These are phyloP conservation scores for Gnomoniopsis smithogilvyi DNA, from an alignment of 2,329 filamentous ascomycete species.

Conservation along the genomic window DNA sequence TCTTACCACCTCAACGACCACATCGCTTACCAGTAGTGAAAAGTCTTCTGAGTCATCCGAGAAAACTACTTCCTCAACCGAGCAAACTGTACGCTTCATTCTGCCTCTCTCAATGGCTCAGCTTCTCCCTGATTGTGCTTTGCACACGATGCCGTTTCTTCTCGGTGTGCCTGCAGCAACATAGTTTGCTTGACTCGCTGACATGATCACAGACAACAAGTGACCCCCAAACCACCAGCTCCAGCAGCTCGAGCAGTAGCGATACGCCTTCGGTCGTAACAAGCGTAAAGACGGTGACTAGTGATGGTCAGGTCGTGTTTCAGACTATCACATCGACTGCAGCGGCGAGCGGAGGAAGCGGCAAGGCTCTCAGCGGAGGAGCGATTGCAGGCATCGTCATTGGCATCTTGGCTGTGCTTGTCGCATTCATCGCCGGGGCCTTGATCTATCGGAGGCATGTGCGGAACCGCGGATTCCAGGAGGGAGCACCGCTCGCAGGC, in stretches of 20 bases:
- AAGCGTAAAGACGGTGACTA: constrained; percentile 51
- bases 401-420: constrained; percentile 36
- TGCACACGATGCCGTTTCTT: background rate
- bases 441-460: constrained; percentile 33
- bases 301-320: constrained; percentile 41
- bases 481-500: constrained; percentile 39
- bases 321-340: constrained; percentile 54
- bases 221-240: constrained; percentile 19
- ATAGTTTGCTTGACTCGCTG: background rate
- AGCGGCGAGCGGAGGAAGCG: constrained; percentile 25
- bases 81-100: constrained; percentile 9
- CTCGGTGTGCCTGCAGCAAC: background rate
- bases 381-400: constrained; percentile 51
- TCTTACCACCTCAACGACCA: constrained; percentile 27
- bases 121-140: background rate
- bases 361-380: constrained; percentile 39
- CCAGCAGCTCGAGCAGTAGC: constrained; percentile 24
- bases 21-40: constrained; percentile 18
- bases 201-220: constrained; percentile 17
- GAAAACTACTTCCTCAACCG: constrained; percentile 9
- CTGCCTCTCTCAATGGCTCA: background rate
- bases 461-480: constrained; percentile 41
- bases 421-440: constrained; percentile 32
- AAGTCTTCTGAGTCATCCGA: constrained; percentile 17
- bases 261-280: constrained; percentile 24